Base-by-base conservation (phyloP, 1,284 basidiomycete species). In the Sparassis latifolia region DNA sequence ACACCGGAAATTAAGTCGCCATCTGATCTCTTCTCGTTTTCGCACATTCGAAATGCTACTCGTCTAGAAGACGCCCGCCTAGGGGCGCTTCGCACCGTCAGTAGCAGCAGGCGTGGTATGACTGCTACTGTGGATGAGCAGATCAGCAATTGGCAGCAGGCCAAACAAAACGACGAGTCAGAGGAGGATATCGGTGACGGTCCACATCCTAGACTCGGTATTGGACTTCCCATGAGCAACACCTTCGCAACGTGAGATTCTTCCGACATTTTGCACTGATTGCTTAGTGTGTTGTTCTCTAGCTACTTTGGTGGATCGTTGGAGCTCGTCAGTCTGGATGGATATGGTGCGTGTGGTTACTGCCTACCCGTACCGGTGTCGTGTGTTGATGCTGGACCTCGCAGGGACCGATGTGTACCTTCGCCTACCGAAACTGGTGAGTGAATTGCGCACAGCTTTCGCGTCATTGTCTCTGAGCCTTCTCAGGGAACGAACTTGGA, bases 221-320 rank as follows among this genome's bases (percentile, higher is more conserved):
- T 92, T 50, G 89, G 89, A 7, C 68, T 92, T 20, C 89, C 89
- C 1, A 88, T 92, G 86, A 88, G 89, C 64, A 86, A 89, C 57
- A 89, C 92, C 44, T 91, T 83, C 66, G 82, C 89, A 53, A 89
- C 82, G 80, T 90, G 56, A 53, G 79, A 42, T 12, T 42, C 20
- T 6, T 10, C 9, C 28, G 35, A 9, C 40, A 42, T 27, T 10
- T 10, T 42, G 38, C n/a, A 41, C 39, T 29, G 38, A 20, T 7
- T 50, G 30, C 39, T 44, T 4, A 33, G 31, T 31, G 29, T 51
- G 41, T 9, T 27, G 5, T 30, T 40, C 37, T 47, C 10, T 58
- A 87, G 84, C 44, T 89, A 89, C 66, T 89, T 89, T 58, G 91
- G 91, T 31, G 90, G 90, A 2, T 87, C 84, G 3, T 64, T 93